Evolutionary conservation across 192 early-diverging fungal species (phyloP).

Genomic region (Rhizoclosmatium sp.): DNA sequence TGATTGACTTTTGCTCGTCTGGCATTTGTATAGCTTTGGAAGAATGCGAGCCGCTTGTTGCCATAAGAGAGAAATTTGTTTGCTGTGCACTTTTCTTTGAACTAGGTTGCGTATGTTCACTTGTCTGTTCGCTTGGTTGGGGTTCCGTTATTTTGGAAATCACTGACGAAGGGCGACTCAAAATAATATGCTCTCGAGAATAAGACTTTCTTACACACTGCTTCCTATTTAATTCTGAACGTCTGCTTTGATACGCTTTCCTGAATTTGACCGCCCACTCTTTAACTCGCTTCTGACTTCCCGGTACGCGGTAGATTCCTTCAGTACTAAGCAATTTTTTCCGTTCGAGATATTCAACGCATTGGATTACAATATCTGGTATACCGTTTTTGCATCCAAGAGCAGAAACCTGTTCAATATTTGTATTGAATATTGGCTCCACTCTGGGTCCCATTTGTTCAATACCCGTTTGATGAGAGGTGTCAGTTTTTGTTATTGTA

Average conservation of each 20-base stretch:
- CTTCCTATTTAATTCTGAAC: background rate
- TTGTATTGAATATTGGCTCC: background rate
- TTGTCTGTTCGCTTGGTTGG: too few relatives aligned
- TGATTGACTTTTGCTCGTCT: too few relatives aligned
- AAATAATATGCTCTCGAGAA: background rate
- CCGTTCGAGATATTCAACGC: constrained; percentile 9
- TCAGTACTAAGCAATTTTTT: constrained; percentile 31
- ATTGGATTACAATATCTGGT: constrained; percentile 32
- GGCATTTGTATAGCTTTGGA: background rate
- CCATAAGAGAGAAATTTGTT: background rate
- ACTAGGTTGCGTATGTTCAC: too few relatives aligned
- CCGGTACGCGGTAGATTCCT: constrained; percentile 40
- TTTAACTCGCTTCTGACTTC: constrained; percentile 28
- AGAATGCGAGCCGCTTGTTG: background rate
- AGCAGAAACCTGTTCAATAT: background rate
- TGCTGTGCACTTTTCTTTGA: too few relatives aligned
- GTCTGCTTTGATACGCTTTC: background rate
- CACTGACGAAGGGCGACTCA: too few relatives aligned
- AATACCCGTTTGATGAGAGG: too few relatives aligned
- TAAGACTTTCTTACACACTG: background rate
- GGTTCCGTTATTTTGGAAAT: too few relatives aligned
- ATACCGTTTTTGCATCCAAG: constrained; percentile 19
- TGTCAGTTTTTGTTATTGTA: too few relatives aligned
- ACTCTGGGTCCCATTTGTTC: too few relatives aligned
- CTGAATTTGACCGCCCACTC: constrained; percentile 15